phyloP scores from a whole-genome alignment of 208 protist species.

The Paratrypanosoma confusum region DNA sequence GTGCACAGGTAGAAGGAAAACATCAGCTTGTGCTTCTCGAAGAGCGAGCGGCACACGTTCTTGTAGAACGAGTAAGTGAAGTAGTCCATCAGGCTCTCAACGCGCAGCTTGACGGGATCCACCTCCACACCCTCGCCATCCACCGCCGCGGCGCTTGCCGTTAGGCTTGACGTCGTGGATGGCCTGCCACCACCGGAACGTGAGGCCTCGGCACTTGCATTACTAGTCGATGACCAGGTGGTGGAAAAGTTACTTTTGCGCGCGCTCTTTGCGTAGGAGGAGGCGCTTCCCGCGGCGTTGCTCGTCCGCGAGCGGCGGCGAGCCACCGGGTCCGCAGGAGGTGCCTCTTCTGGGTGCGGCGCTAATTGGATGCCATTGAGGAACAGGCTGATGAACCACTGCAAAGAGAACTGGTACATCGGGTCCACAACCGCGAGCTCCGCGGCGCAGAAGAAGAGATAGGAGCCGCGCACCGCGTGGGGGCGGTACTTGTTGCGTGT shows the following conservation, averaged over 20 bases:
- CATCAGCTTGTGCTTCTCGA: constrained; percentile 97
- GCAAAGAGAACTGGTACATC: constrained; percentile 97
- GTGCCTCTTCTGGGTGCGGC: no score
- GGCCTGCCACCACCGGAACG: no score
- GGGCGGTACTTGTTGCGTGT: constrained; percentile 93
- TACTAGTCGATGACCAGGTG: no score
- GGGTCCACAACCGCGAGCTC: constrained; percentile 90
- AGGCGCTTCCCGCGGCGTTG: no score
- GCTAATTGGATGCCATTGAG: constrained; percentile 56
- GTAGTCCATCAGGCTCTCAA: constrained; percentile 89
- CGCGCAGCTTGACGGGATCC: constrained; percentile 55
- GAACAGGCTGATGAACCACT: constrained; percentile 97
- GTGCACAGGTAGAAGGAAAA: constrained; percentile 96
- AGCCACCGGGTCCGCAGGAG: no score
- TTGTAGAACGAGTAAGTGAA: constrained; percentile 96
- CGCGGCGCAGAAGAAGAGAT: constrained; percentile 97
- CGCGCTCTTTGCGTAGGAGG: no score
- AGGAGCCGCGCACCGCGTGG: constrained; percentile 89
- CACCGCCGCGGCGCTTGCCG: no score
- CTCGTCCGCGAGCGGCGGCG: no score
- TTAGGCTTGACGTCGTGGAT: no score
- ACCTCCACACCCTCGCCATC: constrained; percentile 64
- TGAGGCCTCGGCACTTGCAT: no score
- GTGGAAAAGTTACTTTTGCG: no score
- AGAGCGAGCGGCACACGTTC: constrained; percentile 97